These are phyloP conservation scores for Dioszegia aurantiaca DNA, from an alignment of 768 basidiomycete genomes.

Conservation along the genomic window DNA sequence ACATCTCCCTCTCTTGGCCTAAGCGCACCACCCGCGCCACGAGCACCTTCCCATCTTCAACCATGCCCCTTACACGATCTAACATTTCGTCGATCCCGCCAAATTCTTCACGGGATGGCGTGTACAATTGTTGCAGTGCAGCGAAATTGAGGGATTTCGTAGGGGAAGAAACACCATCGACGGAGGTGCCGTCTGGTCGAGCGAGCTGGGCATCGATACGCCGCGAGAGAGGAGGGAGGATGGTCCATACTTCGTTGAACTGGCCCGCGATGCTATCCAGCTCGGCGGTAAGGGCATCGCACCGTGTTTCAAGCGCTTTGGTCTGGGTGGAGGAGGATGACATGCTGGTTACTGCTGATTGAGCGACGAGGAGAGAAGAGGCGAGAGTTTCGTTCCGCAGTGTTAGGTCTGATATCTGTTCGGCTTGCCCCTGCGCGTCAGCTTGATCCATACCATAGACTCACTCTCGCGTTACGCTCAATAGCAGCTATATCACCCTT, in stretches of 20 bases:
- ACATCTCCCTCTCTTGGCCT: conserved; percentile 81
- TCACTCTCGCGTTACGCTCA: conserved; percentile 35
- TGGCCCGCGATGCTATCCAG: conserved; percentile 61
- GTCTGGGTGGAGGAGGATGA: conserved; percentile 19
- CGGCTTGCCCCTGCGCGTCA: conserved; percentile 27
- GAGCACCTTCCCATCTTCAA: conserved; percentile 76
- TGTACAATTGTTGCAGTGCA: conserved; percentile 77
- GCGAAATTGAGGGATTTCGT: conserved; percentile 76
- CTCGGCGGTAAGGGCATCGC: conserved; percentile 54
- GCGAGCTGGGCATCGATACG: conserved; percentile 58
- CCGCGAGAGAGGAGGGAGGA: conserved; percentile 79
- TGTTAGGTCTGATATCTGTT: conserved; percentile 39
- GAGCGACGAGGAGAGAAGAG: conserved; percentile 40
- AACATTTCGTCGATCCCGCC: conserved; percentile 77
- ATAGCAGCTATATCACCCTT: conserved; percentile 20
- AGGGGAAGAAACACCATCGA: conserved; percentile 53
- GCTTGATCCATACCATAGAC: conserved; percentile 6
- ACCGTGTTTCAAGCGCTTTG: conserved; percentile 31
- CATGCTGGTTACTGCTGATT: conserved; percentile 25
- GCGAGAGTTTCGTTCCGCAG: conserved; percentile 46
- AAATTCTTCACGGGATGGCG: conserved; percentile 52
- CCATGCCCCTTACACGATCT: conserved; percentile 70
- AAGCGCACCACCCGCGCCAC: conserved; percentile 80
- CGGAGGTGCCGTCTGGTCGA: conserved; percentile 52
- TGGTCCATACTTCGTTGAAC: conserved; percentile 71